Base-by-base conservation (phyloP, 2,329 filamentous ascomycete species). In the Penicillium sp. region DNA sequence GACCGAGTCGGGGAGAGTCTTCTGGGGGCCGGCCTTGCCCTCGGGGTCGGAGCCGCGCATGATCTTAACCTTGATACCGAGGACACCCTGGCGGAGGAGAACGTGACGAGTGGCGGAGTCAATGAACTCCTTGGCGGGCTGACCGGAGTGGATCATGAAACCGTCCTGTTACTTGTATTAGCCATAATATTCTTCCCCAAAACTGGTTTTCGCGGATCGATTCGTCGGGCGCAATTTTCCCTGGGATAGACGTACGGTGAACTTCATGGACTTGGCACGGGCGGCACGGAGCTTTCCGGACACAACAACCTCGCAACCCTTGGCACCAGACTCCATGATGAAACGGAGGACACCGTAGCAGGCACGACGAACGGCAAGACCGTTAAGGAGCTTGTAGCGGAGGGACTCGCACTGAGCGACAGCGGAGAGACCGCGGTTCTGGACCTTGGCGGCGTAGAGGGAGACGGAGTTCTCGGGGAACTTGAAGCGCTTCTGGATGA, bases 401-500 rank as follows among this genome's bases (percentile, higher is more conserved):
- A 99, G 92, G 72, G 93, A 97, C 86, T 99, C 94, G 91, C 94
- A 99, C 87, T 99, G 94, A 76, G 94, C 94, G 83, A 99, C 94
- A 78, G 94, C 94, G 76, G 93, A 97, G 71, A 99, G 93, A 90
- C 94, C 94, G 80, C 94, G 93, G 87, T 97, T 97, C 87, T 97
- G 94, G 78, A 99, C 94, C 89, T 99, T 99, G 82, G 94, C 96
- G 83, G 94, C 94, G 82, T 99, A 99, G 78, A 99, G 92, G 70
- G 94, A 97, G 80, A 99, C 94, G 73, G 90, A 96, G 90, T 97
- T 97, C 86, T 97, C 93, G 83, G 94, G 93, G 89, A 99, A 99
- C 87, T 97, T 97, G 91, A 99, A 99, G 79, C 94, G 93, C 90
- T 99, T 97, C 87, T 99, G 96, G 87, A 99, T 99, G 79, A 99